These are phyloP conservation scores for Monosporozyma yasuniensis DNA, from an alignment of 805 yeast genomes.

Conservation along the genomic window DNA sequence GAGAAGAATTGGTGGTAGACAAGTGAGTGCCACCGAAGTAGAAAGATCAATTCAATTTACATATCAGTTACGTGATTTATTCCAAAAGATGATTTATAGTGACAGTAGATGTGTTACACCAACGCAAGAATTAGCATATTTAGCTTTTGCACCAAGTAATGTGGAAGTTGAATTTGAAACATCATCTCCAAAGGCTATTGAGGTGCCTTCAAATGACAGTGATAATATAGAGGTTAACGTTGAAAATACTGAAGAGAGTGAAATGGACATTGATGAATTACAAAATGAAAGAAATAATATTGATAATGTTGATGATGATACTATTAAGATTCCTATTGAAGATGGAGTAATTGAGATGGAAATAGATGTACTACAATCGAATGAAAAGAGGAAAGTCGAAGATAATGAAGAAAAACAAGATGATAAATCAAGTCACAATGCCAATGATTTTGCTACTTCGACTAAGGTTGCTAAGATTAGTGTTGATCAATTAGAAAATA, in stretches of 20 bases:
- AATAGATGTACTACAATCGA: not conserved
- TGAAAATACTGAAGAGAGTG: constrained; percentile 2
- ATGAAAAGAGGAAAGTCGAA: not conserved
- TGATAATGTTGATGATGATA: not conserved
- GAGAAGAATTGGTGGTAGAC: constrained; percentile 82
- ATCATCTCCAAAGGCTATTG: not conserved
- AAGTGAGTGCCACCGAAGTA: constrained; percentile 69
- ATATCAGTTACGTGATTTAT: constrained; percentile 60
- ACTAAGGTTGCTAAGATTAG: constrained; percentile 30
- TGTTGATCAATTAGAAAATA: constrained; percentile 60
- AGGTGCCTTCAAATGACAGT: no score
- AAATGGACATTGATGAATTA: not conserved
- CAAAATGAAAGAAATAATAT: not conserved
- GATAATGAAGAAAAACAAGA: no score
- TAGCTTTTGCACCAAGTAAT: constrained; percentile 71
- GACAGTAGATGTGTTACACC: constrained; percentile 65
- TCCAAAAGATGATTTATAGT: constrained; percentile 58
- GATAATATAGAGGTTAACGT: not conserved
- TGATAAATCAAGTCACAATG: not conserved
- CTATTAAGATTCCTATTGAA: not conserved
- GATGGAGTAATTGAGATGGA: not conserved
- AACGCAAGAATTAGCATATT: constrained; percentile 70
- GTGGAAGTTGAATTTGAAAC: constrained; percentile 53
- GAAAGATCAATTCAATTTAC: constrained; percentile 77
- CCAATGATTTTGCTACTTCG: constrained; percentile 8